These are phyloP conservation scores for Puccinia triticina DNA, from an alignment of 1,284 basidiomycete species.

Conservation along the genomic window DNA sequence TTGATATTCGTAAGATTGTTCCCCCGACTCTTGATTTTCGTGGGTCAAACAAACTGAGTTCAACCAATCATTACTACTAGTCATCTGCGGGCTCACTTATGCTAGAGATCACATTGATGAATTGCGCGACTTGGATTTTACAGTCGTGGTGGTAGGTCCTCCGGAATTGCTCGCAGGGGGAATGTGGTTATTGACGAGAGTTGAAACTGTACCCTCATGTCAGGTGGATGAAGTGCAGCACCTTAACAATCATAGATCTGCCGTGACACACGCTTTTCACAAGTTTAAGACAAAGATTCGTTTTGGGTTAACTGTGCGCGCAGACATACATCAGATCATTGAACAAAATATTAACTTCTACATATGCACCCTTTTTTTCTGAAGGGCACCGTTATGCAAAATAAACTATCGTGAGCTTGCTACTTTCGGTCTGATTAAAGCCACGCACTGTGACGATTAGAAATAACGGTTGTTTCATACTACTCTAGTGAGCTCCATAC, in stretches of 20 bases:
- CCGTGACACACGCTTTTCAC: constrained; percentile 23
- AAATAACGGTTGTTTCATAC: not conserved
- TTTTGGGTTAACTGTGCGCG: constrained; percentile 44
- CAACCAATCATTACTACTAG: constrained; percentile 2
- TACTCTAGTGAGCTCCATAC: constrained; percentile 40
- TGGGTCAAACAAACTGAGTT: not conserved
- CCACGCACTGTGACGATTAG: not conserved
- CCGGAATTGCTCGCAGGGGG: not conserved
- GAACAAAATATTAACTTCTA: not conserved
- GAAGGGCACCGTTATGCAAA: constrained; percentile 49
- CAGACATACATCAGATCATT: not conserved
- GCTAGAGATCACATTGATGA: constrained; percentile 44
- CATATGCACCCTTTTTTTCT: not conserved
- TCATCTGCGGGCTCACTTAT: constrained; percentile 38
- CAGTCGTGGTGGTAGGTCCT: constrained; percentile 36
- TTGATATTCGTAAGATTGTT: constrained; percentile 39
- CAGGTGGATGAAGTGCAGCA: constrained; percentile 48
- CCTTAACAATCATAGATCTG: constrained; percentile 31
- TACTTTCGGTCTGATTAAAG: not conserved
- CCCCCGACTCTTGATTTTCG: not conserved
- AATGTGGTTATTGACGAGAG: not conserved
- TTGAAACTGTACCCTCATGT: not conserved
- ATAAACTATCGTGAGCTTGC: constrained; percentile 35
- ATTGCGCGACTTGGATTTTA: constrained; percentile 43
- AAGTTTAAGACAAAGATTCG: constrained; percentile 43